Percentiles rank a stretch among this genome's conserved stretches.
These are phyloP conservation scores for Cryphonectria carpinicola DNA, from an alignment of 2,329 filamentous ascomycete species.

Conservation along the genomic window DNA sequence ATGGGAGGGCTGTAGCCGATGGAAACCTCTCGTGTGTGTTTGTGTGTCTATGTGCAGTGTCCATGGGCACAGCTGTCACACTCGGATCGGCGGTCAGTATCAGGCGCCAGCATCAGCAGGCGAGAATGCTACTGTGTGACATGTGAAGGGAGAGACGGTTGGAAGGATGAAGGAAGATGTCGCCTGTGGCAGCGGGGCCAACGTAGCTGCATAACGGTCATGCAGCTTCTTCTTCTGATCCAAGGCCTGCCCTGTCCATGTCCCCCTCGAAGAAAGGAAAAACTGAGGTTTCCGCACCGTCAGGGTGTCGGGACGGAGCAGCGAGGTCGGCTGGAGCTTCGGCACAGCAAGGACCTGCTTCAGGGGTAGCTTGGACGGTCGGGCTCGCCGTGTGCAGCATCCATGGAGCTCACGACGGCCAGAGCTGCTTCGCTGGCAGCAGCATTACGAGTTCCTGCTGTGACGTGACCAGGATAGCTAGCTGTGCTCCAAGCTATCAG, in stretches of 20 bases:
- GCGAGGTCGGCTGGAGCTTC: background rate
- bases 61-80: background rate
- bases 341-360: conserved; percentile 16
- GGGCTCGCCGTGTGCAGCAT: conserved; percentile 27
- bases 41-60: background rate
- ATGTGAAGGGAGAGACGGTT: conserved; percentile 11
- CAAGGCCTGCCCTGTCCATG: background rate
- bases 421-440: conserved; percentile 14
- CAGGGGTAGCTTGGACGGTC: conserved; percentile 27
- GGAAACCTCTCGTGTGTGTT: background rate
- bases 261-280: background rate
- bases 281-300: background rate
- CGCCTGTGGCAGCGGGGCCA: background rate
- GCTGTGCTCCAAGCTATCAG: conserved; percentile 6
- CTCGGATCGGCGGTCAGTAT: conserved; percentile 7
- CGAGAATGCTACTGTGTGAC: conserved; percentile 12
- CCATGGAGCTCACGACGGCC: conserved; percentile 18
- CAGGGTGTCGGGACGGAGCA: background rate
- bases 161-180: conserved; percentile 2
- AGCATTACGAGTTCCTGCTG: background rate
- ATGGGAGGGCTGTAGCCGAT: background rate
- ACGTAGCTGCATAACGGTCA: background rate
- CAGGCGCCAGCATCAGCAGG: background rate
- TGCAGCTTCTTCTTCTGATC: background rate
- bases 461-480: conserved; percentile 10